A percentile compares a stretch with the other conserved stretches of the same genome.
phyloP scores from a whole-genome alignment of 116 monocot genomes.

The Dioscorea cayenensis region DNA sequence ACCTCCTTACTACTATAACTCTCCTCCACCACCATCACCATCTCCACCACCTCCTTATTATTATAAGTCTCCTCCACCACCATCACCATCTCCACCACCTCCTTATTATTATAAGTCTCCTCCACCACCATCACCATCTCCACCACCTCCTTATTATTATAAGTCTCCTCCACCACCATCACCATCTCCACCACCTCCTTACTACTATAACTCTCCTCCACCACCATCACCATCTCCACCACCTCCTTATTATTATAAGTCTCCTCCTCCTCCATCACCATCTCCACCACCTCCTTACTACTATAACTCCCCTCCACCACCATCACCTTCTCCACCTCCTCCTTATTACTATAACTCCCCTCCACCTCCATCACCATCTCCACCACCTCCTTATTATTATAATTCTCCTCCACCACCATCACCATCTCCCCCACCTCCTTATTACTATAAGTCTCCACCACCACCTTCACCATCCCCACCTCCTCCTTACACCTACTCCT shows the following conservation, averaged over 20 bases:
- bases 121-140: neutral
- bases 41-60: neutral
- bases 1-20: neutral
- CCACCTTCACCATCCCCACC: neutral
- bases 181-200: neutral
- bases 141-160: neutral
- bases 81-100: neutral
- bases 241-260: neutral
- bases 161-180: neutral
- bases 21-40: neutral
- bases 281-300: conserved; percentile 10
- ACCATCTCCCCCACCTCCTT: conserved; percentile 1
- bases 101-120: neutral
- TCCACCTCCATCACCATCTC: neutral
- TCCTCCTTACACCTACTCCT: neutral
- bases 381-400: neutral
- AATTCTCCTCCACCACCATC: neutral
- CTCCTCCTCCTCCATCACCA: neutral
- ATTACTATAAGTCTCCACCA: conserved; percentile 1
- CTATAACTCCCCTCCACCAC: conserved; percentile 26
- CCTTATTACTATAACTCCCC: conserved; percentile 1
- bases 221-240: neutral
- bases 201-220: neutral
- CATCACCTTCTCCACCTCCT: neutral
- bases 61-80: neutral